phyloP scores from a whole-genome alignment of 257 asterid species.

The Knoxia roxburghii region DNA sequence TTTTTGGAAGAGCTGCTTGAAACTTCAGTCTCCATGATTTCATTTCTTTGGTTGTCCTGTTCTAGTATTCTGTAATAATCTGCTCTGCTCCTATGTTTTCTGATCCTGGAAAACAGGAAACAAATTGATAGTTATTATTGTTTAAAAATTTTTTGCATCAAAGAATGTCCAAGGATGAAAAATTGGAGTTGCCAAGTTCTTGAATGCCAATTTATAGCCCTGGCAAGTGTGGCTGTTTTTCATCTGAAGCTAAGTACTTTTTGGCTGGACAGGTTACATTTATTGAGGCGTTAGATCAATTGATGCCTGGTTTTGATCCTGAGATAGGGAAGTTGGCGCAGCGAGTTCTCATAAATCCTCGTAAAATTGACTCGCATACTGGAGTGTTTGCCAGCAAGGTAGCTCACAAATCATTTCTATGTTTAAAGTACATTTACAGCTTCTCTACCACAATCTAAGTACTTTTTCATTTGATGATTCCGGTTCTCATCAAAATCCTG shows the following conservation, averaged over 20 bases:
- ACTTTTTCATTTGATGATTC: neutral
- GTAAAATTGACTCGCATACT: constrained; percentile 76
- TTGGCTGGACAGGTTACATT: constrained; percentile 67
- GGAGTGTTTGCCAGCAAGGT: constrained; percentile 98
- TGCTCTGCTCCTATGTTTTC: neutral
- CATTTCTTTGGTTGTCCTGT: neutral
- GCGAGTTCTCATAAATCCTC: constrained; percentile 79
- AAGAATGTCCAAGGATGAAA: neutral
- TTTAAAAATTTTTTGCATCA: neutral
- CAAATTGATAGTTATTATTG: neutral
- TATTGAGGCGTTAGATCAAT: constrained; percentile 87
- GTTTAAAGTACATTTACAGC: neutral
- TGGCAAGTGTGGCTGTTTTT: constrained; percentile 4
- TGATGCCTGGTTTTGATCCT: constrained; percentile 97
- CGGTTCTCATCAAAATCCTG: neutral
- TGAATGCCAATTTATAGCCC: neutral
- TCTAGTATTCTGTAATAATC: neutral
- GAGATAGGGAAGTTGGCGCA: constrained; percentile 92
- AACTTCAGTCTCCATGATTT: neutral
- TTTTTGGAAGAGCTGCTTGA: neutral
- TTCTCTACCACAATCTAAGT: neutral
- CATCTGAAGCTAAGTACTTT: constrained; percentile 28
- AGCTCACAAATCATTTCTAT: constrained; percentile 2
- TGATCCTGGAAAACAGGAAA: neutral
- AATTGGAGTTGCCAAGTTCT: neutral